A percentile compares a stretch with the other conserved stretches of the same genome.
Conservation (phyloP, 805 yeast genomes). For the Starmerella bombicola region DNA sequence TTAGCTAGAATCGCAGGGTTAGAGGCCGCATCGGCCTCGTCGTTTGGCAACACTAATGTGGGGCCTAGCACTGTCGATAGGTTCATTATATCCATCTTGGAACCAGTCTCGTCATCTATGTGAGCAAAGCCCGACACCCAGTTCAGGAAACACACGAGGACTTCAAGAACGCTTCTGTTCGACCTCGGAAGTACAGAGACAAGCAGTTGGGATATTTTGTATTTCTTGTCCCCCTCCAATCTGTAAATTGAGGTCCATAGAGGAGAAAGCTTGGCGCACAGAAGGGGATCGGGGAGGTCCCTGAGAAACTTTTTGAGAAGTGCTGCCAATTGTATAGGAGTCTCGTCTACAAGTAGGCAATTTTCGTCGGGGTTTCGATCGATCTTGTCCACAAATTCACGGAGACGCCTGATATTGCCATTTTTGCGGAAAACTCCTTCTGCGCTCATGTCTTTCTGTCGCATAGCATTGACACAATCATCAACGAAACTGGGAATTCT, state of each 20-base stretch:
- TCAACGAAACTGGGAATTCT: slow-evolving; percentile 78
- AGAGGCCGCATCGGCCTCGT: slow-evolving; percentile 24
- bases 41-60: slow-evolving; percentile 59
- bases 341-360: slow-evolving; percentile 61
- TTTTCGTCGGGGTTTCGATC: slow-evolving; percentile 59
- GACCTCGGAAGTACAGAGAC: slow-evolving; percentile 70
- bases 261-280: slow-evolving; percentile 63
- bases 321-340: slow-evolving; percentile 87
- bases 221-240: slow-evolving; percentile 22
- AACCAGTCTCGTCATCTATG: slow-evolving; percentile 61
- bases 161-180: slow-evolving; percentile 78
- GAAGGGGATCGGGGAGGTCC: slow-evolving; percentile 82
- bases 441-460: slow-evolving; percentile 82
- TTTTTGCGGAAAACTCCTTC: slow-evolving; percentile 95
- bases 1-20: no score
- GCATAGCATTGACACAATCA: slow-evolving; percentile 69
- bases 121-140: slow-evolving; percentile 96
- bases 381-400: slow-evolving; percentile 58
- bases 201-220: slow-evolving; percentile 39
- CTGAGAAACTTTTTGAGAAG: slow-evolving; percentile 80
- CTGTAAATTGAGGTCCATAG: slow-evolving; percentile 49
- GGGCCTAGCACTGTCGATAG: slow-evolving; percentile 94
- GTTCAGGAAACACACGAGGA: slow-evolving; percentile 66
- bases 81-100: slow-evolving; percentile 93
- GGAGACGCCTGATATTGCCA: slow-evolving; percentile 78